These are phyloP conservation scores for Neurospora pannonica DNA, from an alignment of 495 filamentous ascomycete species.

Conservation along the genomic window DNA sequence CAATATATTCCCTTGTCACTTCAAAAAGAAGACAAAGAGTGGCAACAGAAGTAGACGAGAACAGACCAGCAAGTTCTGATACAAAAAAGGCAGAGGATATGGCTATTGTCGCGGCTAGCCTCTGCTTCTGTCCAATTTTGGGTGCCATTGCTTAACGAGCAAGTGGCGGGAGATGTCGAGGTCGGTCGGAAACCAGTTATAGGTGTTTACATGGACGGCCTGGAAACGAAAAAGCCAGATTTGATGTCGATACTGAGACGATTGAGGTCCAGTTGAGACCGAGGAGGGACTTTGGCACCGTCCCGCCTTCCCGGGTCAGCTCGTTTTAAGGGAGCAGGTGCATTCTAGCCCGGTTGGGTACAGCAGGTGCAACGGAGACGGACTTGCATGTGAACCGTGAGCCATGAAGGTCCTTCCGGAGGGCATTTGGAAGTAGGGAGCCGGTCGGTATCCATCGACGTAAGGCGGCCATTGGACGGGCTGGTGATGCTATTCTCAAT, in stretches of 20 bases:
- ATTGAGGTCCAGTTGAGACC: neutral
- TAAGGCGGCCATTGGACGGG: neutral
- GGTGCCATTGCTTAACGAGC: conserved; percentile 15
- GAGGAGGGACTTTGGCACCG: neutral
- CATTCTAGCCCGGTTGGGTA: neutral
- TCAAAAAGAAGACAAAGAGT: neutral
- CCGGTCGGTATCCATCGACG: neutral
- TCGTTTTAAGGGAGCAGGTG: neutral
- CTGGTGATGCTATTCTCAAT: neutral
- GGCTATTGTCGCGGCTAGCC: conserved; percentile 67
- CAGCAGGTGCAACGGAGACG: neutral
- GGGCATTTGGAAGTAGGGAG: neutral
- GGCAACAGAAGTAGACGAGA: neutral
- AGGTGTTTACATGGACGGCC: neutral
- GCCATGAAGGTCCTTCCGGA: neutral
- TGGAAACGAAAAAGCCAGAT: neutral
- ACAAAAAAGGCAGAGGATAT: conserved; percentile 81
- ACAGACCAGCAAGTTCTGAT: conserved; percentile 60
- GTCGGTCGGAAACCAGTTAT: neutral
- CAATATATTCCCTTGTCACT: neutral
- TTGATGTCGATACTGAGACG: neutral
- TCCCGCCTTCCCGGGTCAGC: neutral
- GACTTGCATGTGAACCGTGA: neutral
- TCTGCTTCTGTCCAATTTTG: conserved; percentile 33
- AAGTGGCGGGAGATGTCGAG: neutral